phyloP scores from a whole-genome alignment of 208 protist genomes.

The Porcisia deanei region DNA sequence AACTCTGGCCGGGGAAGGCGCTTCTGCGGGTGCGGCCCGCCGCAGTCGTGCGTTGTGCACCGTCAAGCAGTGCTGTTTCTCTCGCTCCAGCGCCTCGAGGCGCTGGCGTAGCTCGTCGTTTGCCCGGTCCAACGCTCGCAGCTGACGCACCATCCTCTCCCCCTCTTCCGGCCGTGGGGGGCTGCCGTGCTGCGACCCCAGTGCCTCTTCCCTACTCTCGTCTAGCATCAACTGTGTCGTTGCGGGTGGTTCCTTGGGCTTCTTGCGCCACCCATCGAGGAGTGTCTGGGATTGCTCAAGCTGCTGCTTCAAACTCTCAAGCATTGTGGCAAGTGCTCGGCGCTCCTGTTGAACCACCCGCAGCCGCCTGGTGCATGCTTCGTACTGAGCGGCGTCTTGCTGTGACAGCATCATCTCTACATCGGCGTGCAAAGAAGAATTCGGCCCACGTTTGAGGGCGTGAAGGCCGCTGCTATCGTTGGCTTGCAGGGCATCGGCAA shows the following conservation, averaged over 20 bases:
- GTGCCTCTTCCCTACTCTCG: not conserved
- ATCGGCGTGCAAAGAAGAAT: not conserved
- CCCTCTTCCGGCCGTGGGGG: not conserved
- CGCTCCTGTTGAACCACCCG: constrained; percentile 14
- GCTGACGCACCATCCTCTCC: constrained; percentile 9
- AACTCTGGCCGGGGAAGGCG: not conserved
- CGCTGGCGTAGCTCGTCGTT: constrained; percentile 22
- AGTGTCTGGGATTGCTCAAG: not conserved
- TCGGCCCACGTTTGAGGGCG: not conserved
- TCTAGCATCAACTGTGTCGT: not conserved
- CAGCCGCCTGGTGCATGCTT: constrained; percentile 5
- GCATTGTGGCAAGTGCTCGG: not conserved
- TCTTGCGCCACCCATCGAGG: not conserved
- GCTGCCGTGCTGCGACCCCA: not conserved
- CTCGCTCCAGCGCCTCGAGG: constrained; percentile 5
- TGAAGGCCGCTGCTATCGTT: not conserved
- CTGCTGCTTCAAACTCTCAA: not conserved
- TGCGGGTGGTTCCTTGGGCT: not conserved
- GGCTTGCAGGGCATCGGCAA: not conserved
- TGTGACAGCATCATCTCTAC: not conserved
- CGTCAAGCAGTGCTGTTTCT: constrained; percentile 8
- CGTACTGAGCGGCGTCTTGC: constrained; percentile 7
- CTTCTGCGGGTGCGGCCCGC: not conserved
- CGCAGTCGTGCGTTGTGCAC: constrained; percentile 18
- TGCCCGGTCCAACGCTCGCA: constrained; percentile 12